Evolutionary conservation across 345 rosid species (phyloP).

Genomic region (Microcos paniculata): DNA sequence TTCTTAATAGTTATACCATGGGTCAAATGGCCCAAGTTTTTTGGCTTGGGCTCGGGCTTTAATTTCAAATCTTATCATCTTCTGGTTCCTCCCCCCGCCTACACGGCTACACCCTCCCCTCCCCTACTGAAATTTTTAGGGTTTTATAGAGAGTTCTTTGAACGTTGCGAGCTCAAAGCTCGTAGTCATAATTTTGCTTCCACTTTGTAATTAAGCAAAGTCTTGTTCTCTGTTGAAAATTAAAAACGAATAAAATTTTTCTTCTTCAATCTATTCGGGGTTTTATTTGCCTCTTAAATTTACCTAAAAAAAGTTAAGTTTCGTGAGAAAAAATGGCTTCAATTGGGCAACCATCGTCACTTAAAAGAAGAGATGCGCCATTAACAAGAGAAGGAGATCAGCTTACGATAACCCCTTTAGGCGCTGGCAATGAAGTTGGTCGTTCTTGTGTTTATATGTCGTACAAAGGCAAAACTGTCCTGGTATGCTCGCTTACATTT

Average conservation of each 20-base stretch:
- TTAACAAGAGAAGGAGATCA: conserved; percentile 67
- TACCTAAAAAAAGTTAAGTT: background rate
- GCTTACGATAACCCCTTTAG: conserved; percentile 74
- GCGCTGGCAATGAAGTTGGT: conserved; percentile 96
- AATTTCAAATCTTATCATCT: background rate
- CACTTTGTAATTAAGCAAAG: background rate
- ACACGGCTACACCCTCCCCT: too few relatives aligned
- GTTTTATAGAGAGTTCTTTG: too few relatives aligned
- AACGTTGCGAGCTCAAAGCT: background rate
- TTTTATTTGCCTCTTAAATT: background rate
- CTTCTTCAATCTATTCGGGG: background rate
- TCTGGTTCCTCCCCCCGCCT: too few relatives aligned
- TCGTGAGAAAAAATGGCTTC: conserved; percentile 46
- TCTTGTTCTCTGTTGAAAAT: background rate
- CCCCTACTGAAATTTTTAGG: too few relatives aligned
- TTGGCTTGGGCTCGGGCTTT: background rate
- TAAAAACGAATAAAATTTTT: background rate
- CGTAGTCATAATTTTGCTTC: background rate
- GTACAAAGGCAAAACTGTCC: conserved; percentile 70
- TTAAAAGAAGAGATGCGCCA: conserved; percentile 70
- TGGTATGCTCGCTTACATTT: conserved; percentile 43
- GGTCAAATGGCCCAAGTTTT: background rate
- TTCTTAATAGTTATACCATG: too few relatives aligned
- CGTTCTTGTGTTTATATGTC: conserved; percentile 93
- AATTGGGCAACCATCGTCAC: conserved; percentile 38